Conservation (phyloP, 108 stramenopile genomes). For the Epithemia pelagica region DNA sequence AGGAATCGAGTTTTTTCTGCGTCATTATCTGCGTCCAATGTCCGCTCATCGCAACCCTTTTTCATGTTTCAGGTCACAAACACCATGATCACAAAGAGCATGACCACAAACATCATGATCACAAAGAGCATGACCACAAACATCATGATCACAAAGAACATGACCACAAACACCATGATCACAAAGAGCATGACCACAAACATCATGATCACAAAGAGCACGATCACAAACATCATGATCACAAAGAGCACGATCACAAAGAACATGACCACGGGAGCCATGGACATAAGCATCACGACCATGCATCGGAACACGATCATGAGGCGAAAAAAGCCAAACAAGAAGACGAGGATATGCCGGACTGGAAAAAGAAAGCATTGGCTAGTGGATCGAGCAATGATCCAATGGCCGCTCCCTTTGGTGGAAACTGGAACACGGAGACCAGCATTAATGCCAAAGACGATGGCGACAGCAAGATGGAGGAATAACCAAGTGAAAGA, state of each 20-base stretch:
- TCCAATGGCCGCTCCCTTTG: slow-evolving; percentile 61
- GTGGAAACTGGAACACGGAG: slow-evolving; percentile 62
- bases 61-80: no score
- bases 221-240: slow-evolving; percentile 14
- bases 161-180: slow-evolving; percentile 17
- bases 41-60: no score
- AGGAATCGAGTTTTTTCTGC: no score
- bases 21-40: no score
- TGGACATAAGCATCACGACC: slow-evolving; percentile 10
- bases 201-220: slow-evolving; percentile 14
- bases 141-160: slow-evolving; percentile 11
- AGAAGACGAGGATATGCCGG: slow-evolving; percentile 45
- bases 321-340: slow-evolving; percentile 4
- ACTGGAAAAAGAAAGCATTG: slow-evolving; percentile 68
- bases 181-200: slow-evolving; percentile 14
- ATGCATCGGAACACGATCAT: slow-evolving; percentile 3
- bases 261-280: slow-evolving; percentile 7
- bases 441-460: slow-evolving; percentile 48
- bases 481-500: slow-evolving; percentile 17
- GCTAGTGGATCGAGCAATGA: slow-evolving; percentile 42
- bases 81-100: slow-evolving; percentile 5
- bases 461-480: slow-evolving; percentile 9
- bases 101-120: slow-evolving; percentile 13
- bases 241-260: slow-evolving; percentile 18
- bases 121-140: slow-evolving; percentile 14